Conservation (phyloP, 805 yeast genomes). For the Zygotorulaspora danielsina region DNA sequence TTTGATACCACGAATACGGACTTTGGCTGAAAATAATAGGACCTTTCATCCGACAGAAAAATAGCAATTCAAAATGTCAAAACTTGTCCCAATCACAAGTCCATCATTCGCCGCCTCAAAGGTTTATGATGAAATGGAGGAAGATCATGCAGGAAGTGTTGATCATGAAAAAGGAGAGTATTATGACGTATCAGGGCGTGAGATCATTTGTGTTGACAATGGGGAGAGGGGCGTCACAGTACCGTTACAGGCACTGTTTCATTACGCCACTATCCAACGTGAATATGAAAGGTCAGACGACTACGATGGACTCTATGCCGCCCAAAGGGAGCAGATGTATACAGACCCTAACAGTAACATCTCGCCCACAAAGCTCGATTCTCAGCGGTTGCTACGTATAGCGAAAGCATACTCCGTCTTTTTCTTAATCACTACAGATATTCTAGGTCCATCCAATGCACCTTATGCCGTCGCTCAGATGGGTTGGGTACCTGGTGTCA, state of each 20-base stretch:
- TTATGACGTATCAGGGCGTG: slow-evolving; percentile 11
- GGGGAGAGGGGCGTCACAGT: slow-evolving; percentile 2
- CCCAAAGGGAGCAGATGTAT: slow-evolving; percentile 14
- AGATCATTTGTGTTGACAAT: slow-evolving; percentile 10
- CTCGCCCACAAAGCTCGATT: slow-evolving; percentile 11
- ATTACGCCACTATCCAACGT: slow-evolving; percentile 16
- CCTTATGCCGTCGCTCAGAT: slow-evolving; percentile 44
- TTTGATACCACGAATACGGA: no score
- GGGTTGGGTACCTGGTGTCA: slow-evolving; percentile 45
- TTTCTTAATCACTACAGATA: slow-evolving; percentile 46
- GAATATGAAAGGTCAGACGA: slow-evolving; percentile 11
- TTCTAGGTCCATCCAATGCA: slow-evolving; percentile 45
- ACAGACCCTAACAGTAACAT: slow-evolving; percentile 15
- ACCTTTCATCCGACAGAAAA: no score
- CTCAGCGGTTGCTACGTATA: slow-evolving; percentile 14
- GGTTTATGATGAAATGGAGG: slow-evolving; percentile 3
- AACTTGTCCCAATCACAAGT: slow-evolving; percentile 11
- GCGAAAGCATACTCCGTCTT: slow-evolving; percentile 35
- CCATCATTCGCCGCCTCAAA: slow-evolving; percentile 2
- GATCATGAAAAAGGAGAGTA: slow-evolving; percentile 11
- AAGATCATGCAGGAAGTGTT: neutral
- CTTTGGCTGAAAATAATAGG: no score
- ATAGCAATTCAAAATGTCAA: slow-evolving; percentile 10
- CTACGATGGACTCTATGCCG: slow-evolving; percentile 13
- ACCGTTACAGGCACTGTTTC: slow-evolving; percentile 14